A percentile compares a stretch with the other conserved stretches of the same genome.
phyloP scores from a whole-genome alignment of 2,329 filamentous ascomycete species.

The Curvularia hawaiiensis region DNA sequence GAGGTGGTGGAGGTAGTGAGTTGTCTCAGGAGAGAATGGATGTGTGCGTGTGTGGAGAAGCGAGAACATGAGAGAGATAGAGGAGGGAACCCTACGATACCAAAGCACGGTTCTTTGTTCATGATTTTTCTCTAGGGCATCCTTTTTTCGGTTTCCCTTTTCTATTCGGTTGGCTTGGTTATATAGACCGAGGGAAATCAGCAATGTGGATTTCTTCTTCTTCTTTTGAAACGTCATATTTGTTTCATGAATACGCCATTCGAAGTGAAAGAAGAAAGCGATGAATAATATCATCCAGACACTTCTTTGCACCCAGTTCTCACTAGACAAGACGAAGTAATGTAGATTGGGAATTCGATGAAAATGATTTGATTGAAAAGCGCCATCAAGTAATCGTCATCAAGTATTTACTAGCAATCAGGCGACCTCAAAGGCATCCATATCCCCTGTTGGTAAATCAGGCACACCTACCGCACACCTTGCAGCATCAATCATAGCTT shows the following conservation, averaged over 20 bases:
- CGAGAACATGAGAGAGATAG: not conserved
- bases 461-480: constrained; percentile 32
- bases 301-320: too few relatives aligned
- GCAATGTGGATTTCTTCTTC: not conserved
- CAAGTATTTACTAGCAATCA: not conserved
- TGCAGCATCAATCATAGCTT: constrained; percentile 38
- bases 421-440: constrained; percentile 35
- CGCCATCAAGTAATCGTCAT: not conserved
- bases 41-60: not conserved
- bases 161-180: not conserved
- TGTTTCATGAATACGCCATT: too few relatives aligned
- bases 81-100: constrained; percentile 1
- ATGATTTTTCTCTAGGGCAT: not conserved
- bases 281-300: too few relatives aligned
- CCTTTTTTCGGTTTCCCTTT: not conserved
- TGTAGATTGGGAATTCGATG: too few relatives aligned
- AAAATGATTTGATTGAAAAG: not conserved
- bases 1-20: not conserved
- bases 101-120: constrained; percentile 4
- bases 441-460: constrained; percentile 37
- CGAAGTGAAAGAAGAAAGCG: too few relatives aligned
- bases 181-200: not conserved
- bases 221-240: too few relatives aligned
- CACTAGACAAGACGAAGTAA: too few relatives aligned
- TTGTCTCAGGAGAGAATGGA: not conserved